Evolutionary conservation across 345 rosid species (phyloP), one percentile per base, ranked within the genome.

Genomic region (Melaleuca quinquenervia): DNA sequence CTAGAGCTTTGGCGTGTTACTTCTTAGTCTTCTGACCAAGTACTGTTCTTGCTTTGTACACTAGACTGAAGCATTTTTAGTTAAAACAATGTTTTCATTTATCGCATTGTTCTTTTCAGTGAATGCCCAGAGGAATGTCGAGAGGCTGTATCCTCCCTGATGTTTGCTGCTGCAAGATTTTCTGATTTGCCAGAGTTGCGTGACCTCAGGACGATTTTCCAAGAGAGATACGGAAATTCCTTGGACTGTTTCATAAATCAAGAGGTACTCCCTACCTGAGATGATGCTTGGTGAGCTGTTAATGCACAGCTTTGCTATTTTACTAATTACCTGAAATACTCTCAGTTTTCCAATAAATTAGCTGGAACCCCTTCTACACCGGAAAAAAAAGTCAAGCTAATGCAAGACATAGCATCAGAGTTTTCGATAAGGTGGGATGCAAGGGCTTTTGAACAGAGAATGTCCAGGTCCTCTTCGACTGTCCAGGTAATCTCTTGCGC

Each of bases 111-210:
- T 52, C 84, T 27, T 86, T 53, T 78, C 94, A 98, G 99, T 84
- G 94, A 88, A 87, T 98, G 99, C 92, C 98, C 99, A 8, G 94
- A 93, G 88, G 98, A 93, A 54, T 96, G 97, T 84, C 93, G 94
- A 90, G 95, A 95, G 89, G 94, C 96, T 80, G 94, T 94, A 27
- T 89, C 99, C 22, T 98, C 98, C 76, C 86, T 98, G 82, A 98
- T 96, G 97, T 92, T 90, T 92, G 99, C 99, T 83, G 98, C 99
- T 84, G 96, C 99, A 76, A 95, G 98, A 89, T 94, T 94, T 90
- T 95, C 99, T 62, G 99, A 95, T 90, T 86, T 97, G 88, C 99
- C 98, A 0, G 98, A 97, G 91, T 83, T 97, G 82, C 97, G 96
- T 41, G 98, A 96, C 50, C 94, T 97, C 52, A 96, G 99, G 93